Base-by-base conservation (phyloP, 495 filamentous ascomycete species). In the Daldinia concentrica region DNA sequence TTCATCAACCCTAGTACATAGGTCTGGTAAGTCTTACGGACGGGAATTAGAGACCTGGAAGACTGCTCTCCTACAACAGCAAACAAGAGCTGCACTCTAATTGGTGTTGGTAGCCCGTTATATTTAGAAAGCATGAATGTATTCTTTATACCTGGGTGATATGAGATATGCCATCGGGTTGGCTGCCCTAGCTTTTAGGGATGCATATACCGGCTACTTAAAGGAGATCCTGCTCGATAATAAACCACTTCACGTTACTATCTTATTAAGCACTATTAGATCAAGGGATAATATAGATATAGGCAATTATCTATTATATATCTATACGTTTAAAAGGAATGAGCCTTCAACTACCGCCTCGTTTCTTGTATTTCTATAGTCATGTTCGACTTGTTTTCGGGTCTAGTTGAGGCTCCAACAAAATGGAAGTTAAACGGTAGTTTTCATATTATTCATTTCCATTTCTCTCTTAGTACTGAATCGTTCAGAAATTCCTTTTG, bases 1-100 rank as follows among this genome's bases (percentile, higher is more conserved):
- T 29, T 58, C 66, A 32, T 66, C 59, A 68, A 15, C 64, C 39
- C 17, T 57, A n/a, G 12, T 57, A 12, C 36, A 30, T 22, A 50
- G 24, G 19, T 57, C 48, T 58, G 30, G 12, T 29, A 43, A 43
- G 55, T 57, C 48, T 58, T 43, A 22, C 45, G 26, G 37, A 61
- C 6, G 19, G 48, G 54, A 59, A 26, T 32, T 26, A 29, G 41
- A 36, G n/a, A 4, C 39, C 32, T 51, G 51, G 36, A 52, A 30
- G 12, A 14, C 30, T 58, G 54, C 41, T 45, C 22, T 58, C 32
- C 34, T 59, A 43, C 34, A 26, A n/a, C 14, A 66, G 68, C 62
- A 11, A 57, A 37, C 62, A 17, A 45, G 56, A 22, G 41, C 37
- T 51, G 19, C 34, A 58, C 26, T 24, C 43, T 11, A 52, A 48